Base-by-base conservation (phyloP, 2,329 filamentous ascomycete species). In the Emmonsiellopsis sp. region DNA sequence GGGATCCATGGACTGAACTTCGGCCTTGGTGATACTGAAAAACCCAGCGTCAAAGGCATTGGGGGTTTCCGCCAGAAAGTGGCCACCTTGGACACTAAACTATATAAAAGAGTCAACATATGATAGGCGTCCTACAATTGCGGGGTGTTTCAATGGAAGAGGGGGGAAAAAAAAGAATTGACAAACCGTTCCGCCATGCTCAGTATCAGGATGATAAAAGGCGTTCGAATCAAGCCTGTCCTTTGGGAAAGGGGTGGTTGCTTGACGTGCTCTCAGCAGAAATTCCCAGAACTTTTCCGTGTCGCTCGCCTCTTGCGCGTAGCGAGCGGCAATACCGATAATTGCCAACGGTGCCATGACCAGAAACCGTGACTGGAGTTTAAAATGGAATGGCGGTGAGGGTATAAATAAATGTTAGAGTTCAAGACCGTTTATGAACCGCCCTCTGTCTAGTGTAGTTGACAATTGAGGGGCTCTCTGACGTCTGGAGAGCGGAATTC, bases 121-220 rank as follows among this genome's bases (percentile, higher is more conserved):
- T 27, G 21, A 27, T 27, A 46, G 11, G 5, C 10, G 10, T 11
- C 11, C 17, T 14, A 13, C 27, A n/a, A 11, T 17, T 42, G 27
- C 36, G 33, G 44, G 40, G 6, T 4, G n/a, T 40, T 31, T 47
- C 13, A 17, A n/a, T 21, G 17, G 31, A 5, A 17, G 17, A 17
- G 17, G 17, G 17, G 17, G 2, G 2, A 17, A 17, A 8, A 48
- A 31, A 14, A 27, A 27, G 21, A 27, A 27, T 27, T 27, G 21
- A 61, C 59, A 55, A 51, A 66, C 64, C 11, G 66, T 67, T 47
- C 63, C 66, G 32, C 62, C 63, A 59, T 66, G 63, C 37, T 69
- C 64, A 8, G 62, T 58, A 52, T 70, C 64, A 5, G 71, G 70
- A 55, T 72, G 69, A 57, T 70, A 72, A 55, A 64, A 66, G 2